Evolutionary conservation across 352 stramenopile genomes (phyloP), one percentile per base, ranked within the genome.

Genomic region (Plasmopara viticola): DNA sequence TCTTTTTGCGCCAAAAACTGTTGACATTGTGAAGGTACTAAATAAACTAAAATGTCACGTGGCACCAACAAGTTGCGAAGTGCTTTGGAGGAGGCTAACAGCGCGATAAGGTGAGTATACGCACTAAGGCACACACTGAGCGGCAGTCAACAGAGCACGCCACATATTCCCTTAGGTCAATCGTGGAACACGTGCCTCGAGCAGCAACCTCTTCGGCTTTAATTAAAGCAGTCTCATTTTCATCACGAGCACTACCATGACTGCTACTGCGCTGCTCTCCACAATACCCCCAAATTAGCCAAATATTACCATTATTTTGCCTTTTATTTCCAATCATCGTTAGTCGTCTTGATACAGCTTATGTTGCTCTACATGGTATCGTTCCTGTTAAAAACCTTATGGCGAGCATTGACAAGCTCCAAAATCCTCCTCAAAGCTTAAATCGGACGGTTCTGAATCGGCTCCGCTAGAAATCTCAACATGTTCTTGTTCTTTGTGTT

Each of bases 341-440:
- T n/a, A n/a, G n/a, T 41, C 34, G 8, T 46, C 74, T 4, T 67
- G 35, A 3, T 62, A 60, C 0, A 70, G 46, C 49, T 82, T 86
- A 38, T 64, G 68, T 46, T 74, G 51, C 31, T 87, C 42, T 15
- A 48, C 31, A 34, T 80, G 60, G 51, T 80, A 90, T 33, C 56
- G 56, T 18, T 77, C 58, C 44, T 90, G 80, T 39, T 88, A 51
- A 78, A 90, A 0, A 86, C 29, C 7, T 78, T 61, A 29, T 70
- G 72, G 0, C 59, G 51, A 0, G 58, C 55, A 37, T 87, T 86
- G 12, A 70, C 56, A 6, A 68, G 34, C 41, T 60, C 60, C 9
- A 46, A 13, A 33, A 50, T 56, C 5, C 51, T 56, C n/a, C 51
- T 42, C 2, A 58, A 53, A 3, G 25, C 35, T 40, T 54, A 31